Evolutionary conservation across 768 basidiomycete genomes (phyloP), one percentile per base, ranked within the genome.

Genomic region (Kwoniella europaea): DNA sequence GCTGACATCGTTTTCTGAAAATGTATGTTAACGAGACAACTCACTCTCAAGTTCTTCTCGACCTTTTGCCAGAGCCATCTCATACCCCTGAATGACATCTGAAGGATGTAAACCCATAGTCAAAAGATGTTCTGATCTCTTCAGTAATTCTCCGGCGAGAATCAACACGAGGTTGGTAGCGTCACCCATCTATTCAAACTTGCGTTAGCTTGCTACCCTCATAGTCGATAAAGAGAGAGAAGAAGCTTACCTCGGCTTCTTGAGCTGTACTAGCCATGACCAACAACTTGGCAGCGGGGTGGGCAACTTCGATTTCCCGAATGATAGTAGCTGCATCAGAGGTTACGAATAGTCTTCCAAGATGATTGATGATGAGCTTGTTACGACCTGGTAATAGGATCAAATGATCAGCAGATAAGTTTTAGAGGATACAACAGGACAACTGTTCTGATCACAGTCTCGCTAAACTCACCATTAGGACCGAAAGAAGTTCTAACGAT

Each of bases 261-360:
- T 98, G 97, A 13, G 96, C 92, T 80, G 98, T 94, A 29, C 92
- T 93, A 29, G 94, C 93, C 94, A 98, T 97, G 15, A 98, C 96
- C n/a, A 98, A 86, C n/a, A 99, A 86, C 82, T 98, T 99, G 42
- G 95, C 97, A 5, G 96, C 97, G 0, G 97, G 97, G 84, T 99
- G 97, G 16, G 98, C 94, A 67, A 99, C 94, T 82, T 99, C 97
- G 81, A 98, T 90, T 86, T 99, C 97, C 74, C 91, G 88, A 79
- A 99, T 94, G 84, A 99, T 98, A 69, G 96, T 98, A 13, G 97
- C 97, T 10, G 97, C 96, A 88, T 99, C 96, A 58, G 94, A 96
- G 43, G 97, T 99, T 71, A 98, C 95, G 85, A 98, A 98, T 50
- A 98, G 87, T 83, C 90, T 88, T 65, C 94, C 94, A 44, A 99